Base-by-base conservation (phyloP, 805 yeast genomes). In the Suhomyces kilbournensis region DNA sequence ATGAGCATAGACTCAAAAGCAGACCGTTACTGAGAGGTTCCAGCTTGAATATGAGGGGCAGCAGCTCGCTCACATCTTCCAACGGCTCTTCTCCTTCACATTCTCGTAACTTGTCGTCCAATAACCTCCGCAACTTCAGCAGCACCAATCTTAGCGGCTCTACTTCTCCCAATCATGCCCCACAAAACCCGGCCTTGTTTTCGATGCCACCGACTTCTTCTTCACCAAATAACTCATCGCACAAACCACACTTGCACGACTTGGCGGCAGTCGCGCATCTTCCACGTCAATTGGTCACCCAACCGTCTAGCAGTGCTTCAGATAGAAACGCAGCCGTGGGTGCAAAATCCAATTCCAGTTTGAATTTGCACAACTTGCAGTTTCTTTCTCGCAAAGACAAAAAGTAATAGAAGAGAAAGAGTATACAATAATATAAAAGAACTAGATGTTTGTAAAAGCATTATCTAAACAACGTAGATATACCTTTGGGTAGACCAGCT, bases 11-110 rank as follows among this genome's bases (percentile, higher is more conserved):
- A 4, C 51, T 40, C 14, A 34, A 9, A 23, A 54, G 59, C 30
- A 62, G 53, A 50, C 57, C 56, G 48, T 61, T 62, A 50, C 54
- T 67, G 49, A 54, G 72, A 43, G 70, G 69, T 6, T 53, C 65
- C 3, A 60, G 68, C 46, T 42, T 57, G 30, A 65, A 61, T 52
- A 56, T 69, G 47, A 55, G 63, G 47, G 60, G 59, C 30, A 25
- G 53, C 15, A 42, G 48, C 30, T 60, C 70, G 19, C 58, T 59
- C 23, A 55, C 44, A 46, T 62, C 70, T 1, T 66, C 75, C 2
- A 54, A 56, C 42, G 56, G 56, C 47, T 64, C 79, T 3, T 78
- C 83, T 4, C 81, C 80, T 0, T 61, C 72, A 0, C 50, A 56
- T 6, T 75, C 79, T 0, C 60, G 78, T 51, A 69, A 65, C 52